Evolutionary conservation across 2,329 filamentous ascomycete genomes (phyloP), one percentile per base, ranked within the genome.

Genomic region (Drechmeria coniospora): DNA sequence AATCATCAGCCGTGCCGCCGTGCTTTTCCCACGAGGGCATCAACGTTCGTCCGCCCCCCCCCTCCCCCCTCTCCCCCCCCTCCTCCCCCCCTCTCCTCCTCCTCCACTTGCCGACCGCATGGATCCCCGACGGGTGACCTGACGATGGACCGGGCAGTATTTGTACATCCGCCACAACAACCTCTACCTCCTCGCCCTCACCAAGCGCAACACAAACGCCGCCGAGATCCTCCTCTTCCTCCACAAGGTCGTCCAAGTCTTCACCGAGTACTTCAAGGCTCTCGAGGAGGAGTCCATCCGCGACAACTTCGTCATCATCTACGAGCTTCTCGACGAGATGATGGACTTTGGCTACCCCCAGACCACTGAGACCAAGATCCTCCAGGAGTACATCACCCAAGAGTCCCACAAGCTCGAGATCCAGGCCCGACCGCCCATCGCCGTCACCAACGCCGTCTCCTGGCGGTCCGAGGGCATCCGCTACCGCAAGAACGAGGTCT

Each of bases 331-430:
- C 37, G 90, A 98, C 50, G 90, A 98, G 63, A 98, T 98, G 90
- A 98, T 98, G 90, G 90, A 98, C 58, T 98, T 98, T 64, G 90
- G 90, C 37, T 94, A 98, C 54, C 90, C 90, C 5, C 90, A 98
- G 56, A 98, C 90, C 8, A 98, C 90, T 40, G 90, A 98, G 56
- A 82, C 74, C 53, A 98, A 98, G 69, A 98, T 98, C 52, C 63
- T 98, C 35, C 90, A 98, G 56, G 90, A 98, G 63, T 93, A 93
- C 62, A 98, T 98, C 52, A 98, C 90, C 22, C 90, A 98, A 57
- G 90, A 98, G 58, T 94, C 86, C 29, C 90, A 98, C 64, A 95
- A 95, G 59, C 74, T 98, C 35, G 90, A 98, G 54, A 77, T 95
- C 32, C 87, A 94, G 59, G 87, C 90, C 19, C 76, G 90, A 8